Evolutionary conservation across 2,329 filamentous ascomycete genomes (phyloP).

Genomic region (Colletotrichum euphorbiae): DNA sequence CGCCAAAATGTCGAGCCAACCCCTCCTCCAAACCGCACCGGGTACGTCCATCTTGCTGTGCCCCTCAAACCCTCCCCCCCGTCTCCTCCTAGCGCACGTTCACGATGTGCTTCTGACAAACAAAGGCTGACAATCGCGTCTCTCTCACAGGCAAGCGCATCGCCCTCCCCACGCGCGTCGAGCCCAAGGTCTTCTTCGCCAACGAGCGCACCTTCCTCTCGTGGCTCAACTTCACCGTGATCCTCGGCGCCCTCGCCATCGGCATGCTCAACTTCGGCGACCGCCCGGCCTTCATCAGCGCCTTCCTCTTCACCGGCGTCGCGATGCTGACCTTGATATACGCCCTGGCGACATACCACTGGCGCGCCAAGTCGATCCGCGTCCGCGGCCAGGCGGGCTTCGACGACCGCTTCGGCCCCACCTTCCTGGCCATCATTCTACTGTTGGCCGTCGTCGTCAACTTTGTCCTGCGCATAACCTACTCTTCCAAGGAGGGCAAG

Average conservation of each 20-base stretch:
- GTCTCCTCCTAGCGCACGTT: too few relatives aligned
- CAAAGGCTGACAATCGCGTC: slow-evolving; percentile 19
- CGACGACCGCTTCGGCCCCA: slow-evolving; percentile 95
- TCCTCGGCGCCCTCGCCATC: slow-evolving; percentile 94
- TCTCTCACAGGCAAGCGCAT: slow-evolving; percentile 88
- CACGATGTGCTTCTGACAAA: slow-evolving; percentile 10
- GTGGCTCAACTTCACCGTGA: slow-evolving; percentile 99
- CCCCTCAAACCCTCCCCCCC: too few relatives aligned
- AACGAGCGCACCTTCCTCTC: slow-evolving; percentile 99
- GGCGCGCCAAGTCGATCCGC: slow-evolving; percentile 93
- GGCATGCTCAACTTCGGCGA: slow-evolving; percentile 99
- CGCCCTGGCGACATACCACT: slow-evolving; percentile 94
- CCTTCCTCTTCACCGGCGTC: slow-evolving; percentile 92
- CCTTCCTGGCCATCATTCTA: slow-evolving; percentile 86
- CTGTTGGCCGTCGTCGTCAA: slow-evolving; percentile 94
- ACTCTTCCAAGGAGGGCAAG: slow-evolving; percentile 51
- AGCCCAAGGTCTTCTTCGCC: slow-evolving; percentile 99
- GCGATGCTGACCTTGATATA: slow-evolving; percentile 97
- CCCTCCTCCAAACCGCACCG: slow-evolving; percentile 92
- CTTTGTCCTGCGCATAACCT: slow-evolving; percentile 83
- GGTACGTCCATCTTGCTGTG: slow-evolving; percentile 64
- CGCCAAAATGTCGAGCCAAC: slow-evolving; percentile 88
- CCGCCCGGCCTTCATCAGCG: slow-evolving; percentile 90
- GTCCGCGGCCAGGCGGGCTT: slow-evolving; percentile 94
- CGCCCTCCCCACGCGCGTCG: slow-evolving; percentile 95